Evolutionary conservation across 2,329 filamentous ascomycete species (phyloP).

Genomic region (Myriosclerotinia duriaeana): DNA sequence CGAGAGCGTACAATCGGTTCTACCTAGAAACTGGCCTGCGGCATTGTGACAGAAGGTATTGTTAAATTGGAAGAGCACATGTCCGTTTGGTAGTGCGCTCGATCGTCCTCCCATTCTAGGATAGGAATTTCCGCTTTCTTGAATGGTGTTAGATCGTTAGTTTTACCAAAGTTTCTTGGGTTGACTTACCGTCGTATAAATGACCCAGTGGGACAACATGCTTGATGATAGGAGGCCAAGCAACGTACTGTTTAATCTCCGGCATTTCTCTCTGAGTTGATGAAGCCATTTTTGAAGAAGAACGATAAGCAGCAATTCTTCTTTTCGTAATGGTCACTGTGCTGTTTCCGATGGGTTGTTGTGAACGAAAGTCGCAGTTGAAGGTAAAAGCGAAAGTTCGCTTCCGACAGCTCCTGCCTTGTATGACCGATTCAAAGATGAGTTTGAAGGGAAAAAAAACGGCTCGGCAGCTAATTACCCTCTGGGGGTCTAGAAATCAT

Average conservation of each 20-base stretch:
- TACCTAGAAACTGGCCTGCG: conserved; percentile 24
- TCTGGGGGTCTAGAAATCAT: no score
- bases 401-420: conserved; percentile 11
- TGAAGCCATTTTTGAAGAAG: conserved; percentile 3
- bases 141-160: conserved; percentile 12
- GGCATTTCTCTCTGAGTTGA: neutral
- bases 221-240: conserved; percentile 21
- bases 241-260: conserved; percentile 12
- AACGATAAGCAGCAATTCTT: neutral
- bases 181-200: conserved; percentile 28
- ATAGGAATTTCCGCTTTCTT: conserved; percentile 27
- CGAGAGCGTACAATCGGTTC: conserved; percentile 24
- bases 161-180: neutral
- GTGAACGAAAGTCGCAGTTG: neutral
- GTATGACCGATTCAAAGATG: conserved; percentile 2
- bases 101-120: conserved; percentile 32
- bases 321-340: neutral
- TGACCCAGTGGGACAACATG: conserved; percentile 24
- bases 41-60: conserved; percentile 31
- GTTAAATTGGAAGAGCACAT: conserved; percentile 31
- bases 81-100: conserved; percentile 23
- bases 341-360: neutral
- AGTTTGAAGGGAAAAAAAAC: conserved; percentile 1
- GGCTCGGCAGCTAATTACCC: neutral
- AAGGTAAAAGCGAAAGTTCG: neutral